phyloP scores from a whole-genome alignment of 352 stramenopile genomes.

The Lagenidium giganteum region DNA sequence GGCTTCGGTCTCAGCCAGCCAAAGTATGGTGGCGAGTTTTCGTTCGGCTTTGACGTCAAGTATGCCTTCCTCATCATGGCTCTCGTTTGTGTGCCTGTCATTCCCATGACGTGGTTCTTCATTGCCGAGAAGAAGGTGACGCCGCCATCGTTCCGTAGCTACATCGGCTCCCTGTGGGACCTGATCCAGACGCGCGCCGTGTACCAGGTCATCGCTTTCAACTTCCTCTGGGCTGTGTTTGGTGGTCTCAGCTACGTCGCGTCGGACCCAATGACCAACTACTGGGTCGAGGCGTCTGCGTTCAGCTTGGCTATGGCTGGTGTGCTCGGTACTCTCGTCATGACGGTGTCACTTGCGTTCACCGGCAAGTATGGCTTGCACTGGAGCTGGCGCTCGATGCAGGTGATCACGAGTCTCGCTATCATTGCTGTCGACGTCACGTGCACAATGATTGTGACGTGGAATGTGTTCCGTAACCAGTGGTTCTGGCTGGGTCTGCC shows the following conservation, averaged over 20 bases:
- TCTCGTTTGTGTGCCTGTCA: conserved; percentile 6
- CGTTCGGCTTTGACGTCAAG: no score
- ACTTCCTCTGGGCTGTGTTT: conserved; percentile 7
- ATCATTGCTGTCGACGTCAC: conserved; percentile 4
- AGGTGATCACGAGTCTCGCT: conserved; percentile 1
- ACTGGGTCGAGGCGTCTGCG: not conserved
- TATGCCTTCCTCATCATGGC: conserved; percentile 2
- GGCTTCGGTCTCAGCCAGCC: conserved; percentile 47
- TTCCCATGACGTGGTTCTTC: conserved; percentile 5
- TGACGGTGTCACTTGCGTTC: conserved; percentile 1
- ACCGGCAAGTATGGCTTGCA: conserved; percentile 14
- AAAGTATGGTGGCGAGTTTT: conserved; percentile 45
- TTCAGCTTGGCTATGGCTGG: not conserved
- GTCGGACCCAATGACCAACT: not conserved
- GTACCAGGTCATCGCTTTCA: conserved; percentile 12
- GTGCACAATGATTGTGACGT: conserved; percentile 10
- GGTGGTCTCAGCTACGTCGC: conserved; percentile 2
- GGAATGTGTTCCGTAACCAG: conserved; percentile 12
- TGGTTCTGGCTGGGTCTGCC: conserved; percentile 17
- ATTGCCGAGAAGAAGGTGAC: conserved; percentile 9
- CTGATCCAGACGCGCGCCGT: conserved; percentile 7
- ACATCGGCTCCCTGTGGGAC: conserved; percentile 2
- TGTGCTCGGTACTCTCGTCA: not conserved
- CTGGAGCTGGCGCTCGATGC: conserved; percentile 15
- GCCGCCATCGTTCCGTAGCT: conserved; percentile 3